Percentiles rank a stretch among this genome's conserved stretches.
Conservation (phyloP, 1,284 basidiomycete genomes). For the Moesziomyces aphidis region DNA sequence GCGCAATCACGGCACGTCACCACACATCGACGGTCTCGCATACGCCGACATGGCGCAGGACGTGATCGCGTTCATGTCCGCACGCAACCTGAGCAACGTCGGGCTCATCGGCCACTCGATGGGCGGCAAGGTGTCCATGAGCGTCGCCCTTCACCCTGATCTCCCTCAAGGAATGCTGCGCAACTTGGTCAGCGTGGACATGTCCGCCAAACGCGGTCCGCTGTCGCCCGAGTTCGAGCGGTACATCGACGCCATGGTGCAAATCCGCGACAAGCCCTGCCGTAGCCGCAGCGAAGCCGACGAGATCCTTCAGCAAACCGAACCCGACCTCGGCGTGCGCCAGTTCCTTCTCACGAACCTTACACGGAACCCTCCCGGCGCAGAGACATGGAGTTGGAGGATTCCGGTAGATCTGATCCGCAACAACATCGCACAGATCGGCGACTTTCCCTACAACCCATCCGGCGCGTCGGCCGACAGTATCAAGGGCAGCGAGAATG, state of each 20-base stretch:
- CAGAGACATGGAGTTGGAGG: conserved; percentile 73
- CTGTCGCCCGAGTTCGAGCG: conserved; percentile 73
- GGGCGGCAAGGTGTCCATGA: conserved; percentile 89
- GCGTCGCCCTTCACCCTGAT: conserved; percentile 76
- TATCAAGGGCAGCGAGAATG: conserved; percentile 10
- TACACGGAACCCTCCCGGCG: conserved; percentile 66
- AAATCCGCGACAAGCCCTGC: conserved; percentile 74
- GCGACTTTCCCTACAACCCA: conserved; percentile 76
- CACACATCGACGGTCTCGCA: conserved; percentile 77
- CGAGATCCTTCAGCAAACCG: conserved; percentile 74
- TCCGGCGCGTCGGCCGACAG: conserved; percentile 71
- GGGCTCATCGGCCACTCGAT: conserved; percentile 86
- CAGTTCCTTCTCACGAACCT: conserved; percentile 88
- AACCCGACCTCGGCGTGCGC: conserved; percentile 76
- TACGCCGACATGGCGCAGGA: conserved; percentile 79
- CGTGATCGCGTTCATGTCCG: conserved; percentile 72
- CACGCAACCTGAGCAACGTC: conserved; percentile 71
- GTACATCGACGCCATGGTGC: conserved; percentile 79
- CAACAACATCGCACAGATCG: conserved; percentile 76
- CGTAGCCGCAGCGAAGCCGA: conserved; percentile 76
- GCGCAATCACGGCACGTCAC: conserved; percentile 84
- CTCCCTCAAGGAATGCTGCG: conserved; percentile 70
- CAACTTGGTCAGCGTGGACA: conserved; percentile 82
- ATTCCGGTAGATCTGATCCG: conserved; percentile 79
- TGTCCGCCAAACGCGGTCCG: conserved; percentile 77